phyloP scores from a whole-genome alignment of 2,329 filamentous ascomycete species.

The Chlorencoelia australis region DNA sequence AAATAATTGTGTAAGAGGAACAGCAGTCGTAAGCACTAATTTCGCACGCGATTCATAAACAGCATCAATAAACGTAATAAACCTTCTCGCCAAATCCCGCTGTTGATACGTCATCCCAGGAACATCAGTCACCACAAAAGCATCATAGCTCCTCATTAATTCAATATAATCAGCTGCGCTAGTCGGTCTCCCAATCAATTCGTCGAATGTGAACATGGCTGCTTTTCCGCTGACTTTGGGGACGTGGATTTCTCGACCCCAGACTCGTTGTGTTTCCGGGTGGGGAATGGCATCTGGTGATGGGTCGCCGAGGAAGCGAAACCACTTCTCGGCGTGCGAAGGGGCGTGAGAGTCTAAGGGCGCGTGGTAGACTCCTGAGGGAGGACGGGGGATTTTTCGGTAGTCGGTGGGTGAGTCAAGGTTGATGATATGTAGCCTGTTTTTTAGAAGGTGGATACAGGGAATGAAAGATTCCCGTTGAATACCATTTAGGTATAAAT shows the following conservation, averaged over 20 bases:
- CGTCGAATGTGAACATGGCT: constrained; percentile 85
- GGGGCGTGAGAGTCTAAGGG: constrained; percentile 69
- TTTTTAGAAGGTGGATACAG: constrained; percentile 85
- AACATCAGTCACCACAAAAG: constrained; percentile 84
- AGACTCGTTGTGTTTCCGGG: constrained; percentile 70
- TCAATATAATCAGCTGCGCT: constrained; percentile 94
- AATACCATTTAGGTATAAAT: constrained; percentile 96
- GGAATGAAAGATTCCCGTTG: constrained; percentile 93
- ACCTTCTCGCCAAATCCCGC: constrained; percentile 79
- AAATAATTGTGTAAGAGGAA: constrained; percentile 79
- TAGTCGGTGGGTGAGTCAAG: constrained; percentile 94
- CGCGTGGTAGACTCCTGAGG: constrained; percentile 88
- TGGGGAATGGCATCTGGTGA: constrained; percentile 67
- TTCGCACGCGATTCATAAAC: constrained; percentile 92
- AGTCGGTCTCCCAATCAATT: constrained; percentile 80
- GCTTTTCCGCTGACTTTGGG: constrained; percentile 79
- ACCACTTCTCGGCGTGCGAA: constrained; percentile 88
- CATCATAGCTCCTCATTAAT: constrained; percentile 78
- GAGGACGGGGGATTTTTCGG: constrained; percentile 87
- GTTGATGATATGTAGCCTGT: constrained; percentile 77
- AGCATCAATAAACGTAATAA: constrained; percentile 97
- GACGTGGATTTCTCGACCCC: constrained; percentile 84
- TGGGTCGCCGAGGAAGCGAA: constrained; percentile 82
- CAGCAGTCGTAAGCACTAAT: constrained; percentile 82
- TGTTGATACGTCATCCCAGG: constrained; percentile 83